Conservation (phyloP, 2,329 filamentous ascomycete species). For the Paecilomyces dactylethromorphus region DNA sequence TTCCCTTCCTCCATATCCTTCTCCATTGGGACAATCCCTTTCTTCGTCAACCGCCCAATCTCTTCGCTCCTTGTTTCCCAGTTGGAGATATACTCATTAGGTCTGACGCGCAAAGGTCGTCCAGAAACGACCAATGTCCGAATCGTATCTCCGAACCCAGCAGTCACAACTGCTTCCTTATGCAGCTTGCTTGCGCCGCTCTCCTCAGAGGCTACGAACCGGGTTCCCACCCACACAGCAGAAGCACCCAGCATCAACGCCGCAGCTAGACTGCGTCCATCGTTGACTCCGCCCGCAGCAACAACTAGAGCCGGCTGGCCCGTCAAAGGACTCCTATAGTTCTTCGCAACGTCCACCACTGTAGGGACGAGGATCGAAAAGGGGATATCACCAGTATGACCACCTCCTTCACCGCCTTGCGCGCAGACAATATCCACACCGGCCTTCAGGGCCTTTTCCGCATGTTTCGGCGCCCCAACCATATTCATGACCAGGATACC, state of each 20-base stretch:
- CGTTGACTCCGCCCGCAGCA: conserved; percentile 80
- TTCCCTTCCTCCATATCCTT: conserved; percentile 76
- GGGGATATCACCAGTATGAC: conserved; percentile 83
- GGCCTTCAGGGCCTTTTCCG: conserved; percentile 75
- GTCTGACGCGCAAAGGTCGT: conserved; percentile 69
- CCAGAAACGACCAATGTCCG: conserved; percentile 78
- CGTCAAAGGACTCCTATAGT: conserved; percentile 64
- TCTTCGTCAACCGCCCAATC: conserved; percentile 67
- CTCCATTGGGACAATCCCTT: conserved; percentile 73
- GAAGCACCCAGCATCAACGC: conserved; percentile 80
- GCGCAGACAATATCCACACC: conserved; percentile 89
- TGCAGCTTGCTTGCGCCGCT: conserved; percentile 75
- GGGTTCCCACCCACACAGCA: conserved; percentile 90
- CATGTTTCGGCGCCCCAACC: conserved; percentile 89
- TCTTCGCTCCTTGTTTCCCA: conserved; percentile 75
- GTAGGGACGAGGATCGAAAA: conserved; percentile 81
- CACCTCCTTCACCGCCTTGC: conserved; percentile 88
- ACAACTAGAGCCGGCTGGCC: conserved; percentile 71
- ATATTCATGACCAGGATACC: conserved; percentile 93
- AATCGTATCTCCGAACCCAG: conserved; percentile 70
- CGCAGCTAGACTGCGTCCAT: conserved; percentile 73
- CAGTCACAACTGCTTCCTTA: conserved; percentile 77
- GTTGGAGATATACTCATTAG: conserved; percentile 73
- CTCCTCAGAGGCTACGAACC: conserved; percentile 79
- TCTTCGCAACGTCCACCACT: conserved; percentile 73